Evolutionary conservation across 2,329 filamentous ascomycete genomes (phyloP), one percentile per base, ranked within the genome.

Genomic region (Chaetoscypha palmicola): DNA sequence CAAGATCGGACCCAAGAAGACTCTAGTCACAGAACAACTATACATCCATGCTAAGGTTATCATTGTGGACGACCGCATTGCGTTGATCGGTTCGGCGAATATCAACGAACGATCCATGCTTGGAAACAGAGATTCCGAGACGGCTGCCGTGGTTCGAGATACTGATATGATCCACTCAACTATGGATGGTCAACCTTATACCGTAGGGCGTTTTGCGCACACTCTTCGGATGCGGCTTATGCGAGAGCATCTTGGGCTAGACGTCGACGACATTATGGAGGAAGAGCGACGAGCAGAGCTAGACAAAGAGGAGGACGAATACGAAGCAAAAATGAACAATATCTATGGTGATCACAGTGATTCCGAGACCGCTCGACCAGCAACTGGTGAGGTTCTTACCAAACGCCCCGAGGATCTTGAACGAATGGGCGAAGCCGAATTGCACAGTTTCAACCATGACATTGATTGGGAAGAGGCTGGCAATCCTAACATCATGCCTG

Each of bases 1-100:
- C 17, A 83, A 84, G 63, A 89, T 98, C 61, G 87, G 87, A 12
- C 79, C 82, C 23, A 83, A 83, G 51, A 86, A 92, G 53, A 78
- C 81, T 45, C 69, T 97, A 28, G 88, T 92, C 3, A 97, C 92
- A 0, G 92, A 98, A 63, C 92, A 97, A 66, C 76, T 98, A 9
- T 98, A 98, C 62, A 97, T 98, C 45, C 92, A 98, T 59, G 92
- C 92, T 49, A 98, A 98, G 67, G 85, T 85, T 53, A 97, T 97
- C 72, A 77, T 98, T 44, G 91, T 95, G 3, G 92, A 98, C 63
- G 92, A 98, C 59, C 80, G 91, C 24, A 79, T 92, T 46, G 91
- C 84, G 16, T 81, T 98, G 49, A 98, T 98, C 56, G 92, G 92
- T 14, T 97, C 91, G 35, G 92, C 92, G 41, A 98, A 98, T 62